phyloP scores from a whole-genome alignment of 768 basidiomycete species.

The Tricholoma saponaceum region DNA sequence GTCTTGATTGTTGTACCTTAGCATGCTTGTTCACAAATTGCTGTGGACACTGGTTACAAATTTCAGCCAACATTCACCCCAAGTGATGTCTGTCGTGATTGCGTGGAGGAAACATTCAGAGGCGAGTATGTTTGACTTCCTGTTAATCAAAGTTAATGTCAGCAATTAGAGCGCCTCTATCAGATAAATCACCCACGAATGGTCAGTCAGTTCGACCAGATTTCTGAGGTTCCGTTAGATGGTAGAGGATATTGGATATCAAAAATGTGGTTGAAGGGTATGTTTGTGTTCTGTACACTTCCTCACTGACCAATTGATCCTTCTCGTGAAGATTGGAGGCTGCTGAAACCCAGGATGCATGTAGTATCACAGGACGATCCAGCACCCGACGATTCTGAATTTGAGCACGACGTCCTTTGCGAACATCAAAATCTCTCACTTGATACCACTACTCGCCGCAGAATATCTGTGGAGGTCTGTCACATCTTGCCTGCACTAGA shows the following conservation, averaged over 20 bases:
- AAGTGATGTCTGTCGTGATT: slow-evolving; percentile 55
- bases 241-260: slow-evolving; percentile 66
- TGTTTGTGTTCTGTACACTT: slow-evolving; percentile 21
- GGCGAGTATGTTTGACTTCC: slow-evolving; percentile 34
- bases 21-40: slow-evolving; percentile 42
- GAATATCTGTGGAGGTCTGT: slow-evolving; percentile 59
- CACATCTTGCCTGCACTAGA: neutral
- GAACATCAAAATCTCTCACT: slow-evolving; percentile 64
- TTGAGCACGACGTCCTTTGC: slow-evolving; percentile 58
- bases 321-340: slow-evolving; percentile 60
- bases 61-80: slow-evolving; percentile 46
- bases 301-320: neutral
- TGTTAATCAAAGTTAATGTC: slow-evolving; percentile 2
- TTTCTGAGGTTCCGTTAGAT: slow-evolving; percentile 40
- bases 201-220: slow-evolving; percentile 56
- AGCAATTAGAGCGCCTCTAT: slow-evolving; percentile 60
- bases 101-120: slow-evolving; percentile 52
- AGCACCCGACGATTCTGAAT: slow-evolving; percentile 58
- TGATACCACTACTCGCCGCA: slow-evolving; percentile 50
- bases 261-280: slow-evolving; percentile 76
- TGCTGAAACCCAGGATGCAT: slow-evolving; percentile 77
- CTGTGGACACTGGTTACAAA: slow-evolving; percentile 37
- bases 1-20: slow-evolving; percentile 16
- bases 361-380: slow-evolving; percentile 53
- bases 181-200: slow-evolving; percentile 59